These are phyloP conservation scores for Amniculicola lignicola DNA, from an alignment of 495 filamentous ascomycete species.

Conservation along the genomic window DNA sequence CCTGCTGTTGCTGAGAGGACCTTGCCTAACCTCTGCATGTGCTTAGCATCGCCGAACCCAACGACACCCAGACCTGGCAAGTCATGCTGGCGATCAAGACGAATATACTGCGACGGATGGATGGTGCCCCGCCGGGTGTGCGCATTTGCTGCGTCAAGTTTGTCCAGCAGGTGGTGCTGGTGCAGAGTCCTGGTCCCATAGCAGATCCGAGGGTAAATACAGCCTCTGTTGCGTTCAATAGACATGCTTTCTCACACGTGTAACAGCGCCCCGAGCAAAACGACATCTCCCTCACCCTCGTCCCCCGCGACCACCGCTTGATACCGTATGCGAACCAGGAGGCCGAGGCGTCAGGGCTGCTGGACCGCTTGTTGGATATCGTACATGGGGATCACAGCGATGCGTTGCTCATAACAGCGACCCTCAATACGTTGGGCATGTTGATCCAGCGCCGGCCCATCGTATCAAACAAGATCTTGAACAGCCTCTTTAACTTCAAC, in stretches of 20 bases:
- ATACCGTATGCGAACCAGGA: slow-evolving; percentile 77
- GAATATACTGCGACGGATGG: slow-evolving; percentile 84
- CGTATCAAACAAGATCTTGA: slow-evolving; percentile 79
- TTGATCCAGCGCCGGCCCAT: slow-evolving; percentile 76
- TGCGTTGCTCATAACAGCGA: slow-evolving; percentile 84
- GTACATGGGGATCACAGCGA: slow-evolving; percentile 86
- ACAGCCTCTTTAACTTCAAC: slow-evolving; percentile 84
- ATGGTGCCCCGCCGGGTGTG: slow-evolving; percentile 69
- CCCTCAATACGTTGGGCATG: slow-evolving; percentile 77
- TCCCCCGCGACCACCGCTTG: slow-evolving; percentile 75
- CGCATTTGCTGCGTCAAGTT: slow-evolving; percentile 97
- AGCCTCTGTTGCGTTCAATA: background rate
- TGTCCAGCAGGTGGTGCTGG: slow-evolving; percentile 84
- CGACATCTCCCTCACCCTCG: slow-evolving; percentile 80
- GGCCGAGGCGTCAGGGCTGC: slow-evolving; percentile 81
- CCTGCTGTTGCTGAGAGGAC: slow-evolving; percentile 6
- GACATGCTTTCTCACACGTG: slow-evolving; percentile 4
- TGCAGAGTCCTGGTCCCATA: slow-evolving; percentile 80
- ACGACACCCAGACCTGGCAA: slow-evolving; percentile 78
- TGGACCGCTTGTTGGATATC: slow-evolving; percentile 83
- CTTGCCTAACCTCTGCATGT: slow-evolving; percentile 24
- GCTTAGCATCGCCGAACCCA: slow-evolving; percentile 73
- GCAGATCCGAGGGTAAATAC: slow-evolving; percentile 71
- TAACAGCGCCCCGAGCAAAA: slow-evolving; percentile 73
- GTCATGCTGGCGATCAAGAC: slow-evolving; percentile 85